Conservation (phyloP, 495 filamentous ascomycete species). For the Friedmanniomyces simplex region DNA sequence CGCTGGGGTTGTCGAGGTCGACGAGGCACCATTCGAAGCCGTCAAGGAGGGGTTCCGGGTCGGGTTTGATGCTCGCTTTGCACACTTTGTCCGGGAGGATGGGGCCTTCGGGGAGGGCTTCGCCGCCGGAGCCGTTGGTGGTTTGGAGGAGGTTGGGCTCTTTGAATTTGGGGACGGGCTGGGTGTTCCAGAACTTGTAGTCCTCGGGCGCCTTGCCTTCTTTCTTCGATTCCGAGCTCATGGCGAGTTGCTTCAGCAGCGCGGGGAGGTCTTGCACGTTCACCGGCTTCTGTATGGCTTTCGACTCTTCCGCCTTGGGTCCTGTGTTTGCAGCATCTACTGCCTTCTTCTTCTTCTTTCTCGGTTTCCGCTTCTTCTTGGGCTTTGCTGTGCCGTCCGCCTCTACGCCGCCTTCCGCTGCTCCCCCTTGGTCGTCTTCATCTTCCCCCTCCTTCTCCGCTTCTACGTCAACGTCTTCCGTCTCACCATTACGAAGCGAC, state of each 20-base stretch:
- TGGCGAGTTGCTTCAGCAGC: slow-evolving; percentile 38
- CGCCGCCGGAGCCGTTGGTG: slow-evolving; percentile 21
- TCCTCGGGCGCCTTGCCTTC: slow-evolving; percentile 29
- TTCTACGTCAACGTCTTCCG: slow-evolving; percentile 3
- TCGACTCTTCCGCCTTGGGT: slow-evolving; percentile 12
- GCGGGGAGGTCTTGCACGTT: slow-evolving; percentile 22
- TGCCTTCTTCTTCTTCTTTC: slow-evolving; percentile 36
- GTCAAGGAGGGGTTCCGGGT: slow-evolving; percentile 53
- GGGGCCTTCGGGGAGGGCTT: slow-evolving; percentile 43
- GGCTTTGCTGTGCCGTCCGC: neutral
- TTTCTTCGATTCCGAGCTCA: slow-evolving; percentile 47
- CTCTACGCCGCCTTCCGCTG: neutral
- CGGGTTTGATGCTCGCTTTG: slow-evolving; percentile 59
- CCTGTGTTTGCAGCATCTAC: slow-evolving; percentile 1
- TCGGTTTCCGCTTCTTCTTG: slow-evolving; percentile 37
- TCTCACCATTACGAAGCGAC: neutral
- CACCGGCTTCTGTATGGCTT: slow-evolving; percentile 9
- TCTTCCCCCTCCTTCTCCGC: slow-evolving; percentile 1
- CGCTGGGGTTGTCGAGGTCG: slow-evolving; percentile 59
- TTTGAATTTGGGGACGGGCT: slow-evolving; percentile 76
- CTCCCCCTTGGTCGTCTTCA: neutral
- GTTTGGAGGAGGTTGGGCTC: slow-evolving; percentile 17
- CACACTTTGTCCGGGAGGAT: slow-evolving; percentile 56
- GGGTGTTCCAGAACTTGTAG: slow-evolving; percentile 97
- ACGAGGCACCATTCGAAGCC: slow-evolving; percentile 92